These are phyloP conservation scores for Metschnikowia santaceciliae DNA, from an alignment of 805 yeast genomes.

Conservation along the genomic window DNA sequence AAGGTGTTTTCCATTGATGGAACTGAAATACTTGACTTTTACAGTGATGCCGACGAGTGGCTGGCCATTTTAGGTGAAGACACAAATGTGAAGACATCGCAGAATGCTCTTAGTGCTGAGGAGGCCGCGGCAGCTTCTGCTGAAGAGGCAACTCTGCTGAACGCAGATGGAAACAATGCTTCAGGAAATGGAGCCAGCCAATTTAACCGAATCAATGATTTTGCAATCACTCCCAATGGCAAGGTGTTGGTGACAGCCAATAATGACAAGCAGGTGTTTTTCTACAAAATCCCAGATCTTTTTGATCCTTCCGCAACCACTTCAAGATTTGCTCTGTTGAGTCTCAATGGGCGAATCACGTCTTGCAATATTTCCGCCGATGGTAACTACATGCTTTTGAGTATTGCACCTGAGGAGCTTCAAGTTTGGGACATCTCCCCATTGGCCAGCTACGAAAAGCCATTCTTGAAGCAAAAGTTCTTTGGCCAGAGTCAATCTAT, in stretches of 20 bases:
- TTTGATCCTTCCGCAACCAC: constrained; percentile 31
- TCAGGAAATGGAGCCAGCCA: constrained; percentile 11
- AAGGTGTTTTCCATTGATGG: constrained; percentile 39
- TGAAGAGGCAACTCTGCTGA: background rate
- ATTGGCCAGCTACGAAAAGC: constrained; percentile 29
- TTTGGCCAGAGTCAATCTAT: constrained; percentile 70
- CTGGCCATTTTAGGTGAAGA: constrained; percentile 15
- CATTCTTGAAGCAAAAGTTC: constrained; percentile 57
- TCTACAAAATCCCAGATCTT: constrained; percentile 49
- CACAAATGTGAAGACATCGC: constrained; percentile 5
- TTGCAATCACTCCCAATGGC: constrained; percentile 64
- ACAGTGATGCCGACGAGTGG: constrained; percentile 31
- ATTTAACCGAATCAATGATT: constrained; percentile 58
- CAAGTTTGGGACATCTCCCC: constrained; percentile 72
- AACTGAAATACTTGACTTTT: constrained; percentile 39
- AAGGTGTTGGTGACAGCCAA: constrained; percentile 59
- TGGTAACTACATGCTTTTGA: constrained; percentile 56
- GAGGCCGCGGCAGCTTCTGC: constrained; percentile 1
- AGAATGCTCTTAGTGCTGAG: constrained; percentile 4
- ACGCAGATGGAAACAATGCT: constrained; percentile 1
- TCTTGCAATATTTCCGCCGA: constrained; percentile 55
- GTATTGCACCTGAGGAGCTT: constrained; percentile 68
- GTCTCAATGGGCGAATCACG: constrained; percentile 57
- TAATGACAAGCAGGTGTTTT: constrained; percentile 55
- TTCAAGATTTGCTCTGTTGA: constrained; percentile 41